Percentiles rank a stretch among this genome's conserved stretches.
These are phyloP conservation scores for Carnegiea gigantea DNA, from an alignment of 179 eudicot species.

Conservation along the genomic window DNA sequence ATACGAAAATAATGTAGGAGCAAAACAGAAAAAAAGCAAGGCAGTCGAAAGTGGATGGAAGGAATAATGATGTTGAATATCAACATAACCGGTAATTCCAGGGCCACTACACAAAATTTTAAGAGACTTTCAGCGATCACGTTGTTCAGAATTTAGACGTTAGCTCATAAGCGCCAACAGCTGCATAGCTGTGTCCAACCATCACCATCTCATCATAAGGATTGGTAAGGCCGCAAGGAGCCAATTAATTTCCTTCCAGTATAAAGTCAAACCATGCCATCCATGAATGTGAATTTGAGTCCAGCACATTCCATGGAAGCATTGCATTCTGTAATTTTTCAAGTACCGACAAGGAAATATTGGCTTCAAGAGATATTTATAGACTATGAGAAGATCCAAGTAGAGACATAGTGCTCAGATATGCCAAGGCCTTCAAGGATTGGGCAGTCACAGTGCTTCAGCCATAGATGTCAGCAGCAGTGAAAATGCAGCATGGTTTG, in stretches of 20 bases:
- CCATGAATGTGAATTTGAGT: not conserved
- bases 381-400: not conserved
- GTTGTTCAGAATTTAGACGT: not conserved
- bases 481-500: not conserved
- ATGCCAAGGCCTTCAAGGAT: not conserved
- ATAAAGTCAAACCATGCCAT: not conserved
- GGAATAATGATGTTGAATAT: not conserved
- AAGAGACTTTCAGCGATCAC: not conserved
- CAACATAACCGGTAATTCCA: not conserved
- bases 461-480: not conserved
- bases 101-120: not conserved
- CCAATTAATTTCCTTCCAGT: not conserved
- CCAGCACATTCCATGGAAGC: not conserved
- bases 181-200: not conserved
- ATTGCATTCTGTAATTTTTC: not conserved
- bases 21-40: not conserved
- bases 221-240: not conserved
- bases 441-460: not conserved
- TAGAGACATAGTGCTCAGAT: not conserved
- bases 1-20: not conserved
- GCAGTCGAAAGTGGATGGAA: not conserved
- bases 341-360: no score
- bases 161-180: not conserved
- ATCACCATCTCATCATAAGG: not conserved
- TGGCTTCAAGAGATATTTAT: not conserved